Conservation (phyloP, 495 filamentous ascomycete species). For the Glarea lozoyensis region DNA sequence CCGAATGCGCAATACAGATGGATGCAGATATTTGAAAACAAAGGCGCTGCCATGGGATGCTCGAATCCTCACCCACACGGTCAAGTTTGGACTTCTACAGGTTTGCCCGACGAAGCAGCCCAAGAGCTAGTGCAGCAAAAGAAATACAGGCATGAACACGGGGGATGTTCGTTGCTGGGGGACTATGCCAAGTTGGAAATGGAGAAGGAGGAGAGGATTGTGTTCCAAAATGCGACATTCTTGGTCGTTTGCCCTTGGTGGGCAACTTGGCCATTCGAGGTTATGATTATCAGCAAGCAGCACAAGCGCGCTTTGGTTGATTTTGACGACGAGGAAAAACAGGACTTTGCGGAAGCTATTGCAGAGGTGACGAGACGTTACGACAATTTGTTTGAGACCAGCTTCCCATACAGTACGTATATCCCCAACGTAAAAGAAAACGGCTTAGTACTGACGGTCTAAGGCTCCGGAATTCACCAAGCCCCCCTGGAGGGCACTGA, state of each 20-base stretch:
- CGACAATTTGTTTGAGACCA: conserved; percentile 95
- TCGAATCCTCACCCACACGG: conserved; percentile 98
- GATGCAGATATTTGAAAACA: conserved; percentile 99
- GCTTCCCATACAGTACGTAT: conserved; percentile 77
- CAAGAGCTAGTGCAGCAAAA: conserved; percentile 68
- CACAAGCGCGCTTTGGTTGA: conserved; percentile 79
- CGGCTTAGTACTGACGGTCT: neutral
- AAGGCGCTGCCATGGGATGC: conserved; percentile 96
- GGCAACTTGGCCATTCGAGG: conserved; percentile 95
- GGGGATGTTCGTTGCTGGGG: conserved; percentile 62
- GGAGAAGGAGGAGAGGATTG: conserved; percentile 71
- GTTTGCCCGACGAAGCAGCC: conserved; percentile 77
- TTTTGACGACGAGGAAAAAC: conserved; percentile 56
- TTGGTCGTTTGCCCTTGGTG: conserved; percentile 91
- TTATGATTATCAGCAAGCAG: conserved; percentile 76
- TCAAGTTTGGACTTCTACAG: conserved; percentile 90
- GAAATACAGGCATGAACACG: conserved; percentile 64
- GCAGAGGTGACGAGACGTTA: conserved; percentile 83
- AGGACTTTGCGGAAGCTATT: conserved; percentile 69
- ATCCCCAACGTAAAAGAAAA: neutral
- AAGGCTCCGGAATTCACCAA: conserved; percentile 81
- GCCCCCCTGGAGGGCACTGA: conserved; percentile 78
- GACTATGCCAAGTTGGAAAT: conserved; percentile 84
- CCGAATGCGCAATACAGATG: conserved; percentile 73
- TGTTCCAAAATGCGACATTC: conserved; percentile 78